Percentiles rank a stretch among this genome's conserved stretches.
These are phyloP conservation scores for Ephemerocybe angulata DNA, from an alignment of 768 basidiomycete genomes.

Conservation along the genomic window DNA sequence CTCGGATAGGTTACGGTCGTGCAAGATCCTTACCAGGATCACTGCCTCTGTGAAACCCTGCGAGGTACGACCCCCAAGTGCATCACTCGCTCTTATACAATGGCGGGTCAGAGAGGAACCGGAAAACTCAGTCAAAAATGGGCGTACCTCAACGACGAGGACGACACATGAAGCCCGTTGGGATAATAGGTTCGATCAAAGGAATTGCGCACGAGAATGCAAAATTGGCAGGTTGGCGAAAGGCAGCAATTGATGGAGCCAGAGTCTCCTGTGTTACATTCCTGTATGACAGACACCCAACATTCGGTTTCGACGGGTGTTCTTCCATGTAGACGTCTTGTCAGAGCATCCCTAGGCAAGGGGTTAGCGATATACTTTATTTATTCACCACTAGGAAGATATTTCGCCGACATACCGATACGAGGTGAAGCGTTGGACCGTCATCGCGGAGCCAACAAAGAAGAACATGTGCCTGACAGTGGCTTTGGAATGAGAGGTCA, in stretches of 20 bases:
- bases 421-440: conserved; percentile 1
- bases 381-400: no score
- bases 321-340: not conserved
- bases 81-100: no score
- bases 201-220: conserved; percentile 14
- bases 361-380: no score
- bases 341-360: not conserved
- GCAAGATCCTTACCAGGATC: no score
- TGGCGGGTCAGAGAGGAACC: no score
- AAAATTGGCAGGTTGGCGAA: conserved; percentile 18
- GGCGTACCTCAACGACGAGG: no score
- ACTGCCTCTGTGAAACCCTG: no score
- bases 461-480: conserved; percentile 15
- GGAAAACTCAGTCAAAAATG: no score
- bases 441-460: conserved; percentile 9
- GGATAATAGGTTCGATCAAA: not conserved
- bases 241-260: conserved; percentile 19
- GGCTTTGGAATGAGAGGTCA: conserved; percentile 4
- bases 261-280: conserved; percentile 22
- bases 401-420: conserved; percentile 8
- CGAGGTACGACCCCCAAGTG: no score
- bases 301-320: conserved; percentile 6
- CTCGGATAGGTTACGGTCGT: no score
- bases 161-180: not conserved
- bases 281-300: conserved; percentile 19